A percentile compares a stretch with the other conserved stretches of the same genome.
phyloP scores from a whole-genome alignment of 805 yeast genomes.

The Metschnikowia drakensbergensis region DNA sequence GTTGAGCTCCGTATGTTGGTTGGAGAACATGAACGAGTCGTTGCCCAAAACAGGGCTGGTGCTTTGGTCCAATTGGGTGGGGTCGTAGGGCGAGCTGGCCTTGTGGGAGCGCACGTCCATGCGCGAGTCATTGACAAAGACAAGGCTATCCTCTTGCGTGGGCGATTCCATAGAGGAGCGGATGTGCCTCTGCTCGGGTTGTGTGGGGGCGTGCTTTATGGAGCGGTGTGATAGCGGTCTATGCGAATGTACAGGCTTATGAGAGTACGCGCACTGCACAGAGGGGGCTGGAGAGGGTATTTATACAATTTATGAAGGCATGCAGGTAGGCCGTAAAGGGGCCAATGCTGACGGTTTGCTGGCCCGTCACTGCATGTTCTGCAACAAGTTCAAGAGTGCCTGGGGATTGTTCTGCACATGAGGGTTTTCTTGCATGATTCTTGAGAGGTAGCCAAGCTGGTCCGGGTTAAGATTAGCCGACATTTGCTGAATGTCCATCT shows the following conservation, averaged over 20 bases:
- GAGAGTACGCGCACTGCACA: no score
- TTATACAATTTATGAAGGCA: no score
- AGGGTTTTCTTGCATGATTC: conserved; percentile 17
- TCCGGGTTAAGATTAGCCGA: conserved; percentile 13
- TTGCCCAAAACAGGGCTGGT: conserved; percentile 5
- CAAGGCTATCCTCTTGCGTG: conserved; percentile 27
- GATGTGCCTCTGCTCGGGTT: not conserved
- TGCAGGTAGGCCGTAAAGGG: no score
- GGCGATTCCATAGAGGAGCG: conserved; percentile 8
- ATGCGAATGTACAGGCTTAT: no score
- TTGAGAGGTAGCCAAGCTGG: conserved; percentile 15
- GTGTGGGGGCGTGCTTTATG: not conserved
- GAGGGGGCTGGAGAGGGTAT: no score
- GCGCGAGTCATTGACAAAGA: conserved; percentile 24
- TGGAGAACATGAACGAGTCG: conserved; percentile 11
- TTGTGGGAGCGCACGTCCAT: not conserved
- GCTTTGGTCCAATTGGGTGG: conserved; percentile 10
- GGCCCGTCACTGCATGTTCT: conserved; percentile 11
- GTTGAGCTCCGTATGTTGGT: not conserved
- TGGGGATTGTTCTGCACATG: conserved; percentile 18
- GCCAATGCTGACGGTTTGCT: no score
- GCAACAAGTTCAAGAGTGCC: conserved; percentile 16
- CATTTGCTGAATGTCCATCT: not conserved
- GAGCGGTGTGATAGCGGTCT: not conserved
- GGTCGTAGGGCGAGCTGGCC: conserved; percentile 6